Percentiles rank a stretch among this genome's conserved stretches.
These are phyloP conservation scores for Nadsonia commutata DNA, from an alignment of 1,139 yeast species.

Conservation along the genomic window DNA sequence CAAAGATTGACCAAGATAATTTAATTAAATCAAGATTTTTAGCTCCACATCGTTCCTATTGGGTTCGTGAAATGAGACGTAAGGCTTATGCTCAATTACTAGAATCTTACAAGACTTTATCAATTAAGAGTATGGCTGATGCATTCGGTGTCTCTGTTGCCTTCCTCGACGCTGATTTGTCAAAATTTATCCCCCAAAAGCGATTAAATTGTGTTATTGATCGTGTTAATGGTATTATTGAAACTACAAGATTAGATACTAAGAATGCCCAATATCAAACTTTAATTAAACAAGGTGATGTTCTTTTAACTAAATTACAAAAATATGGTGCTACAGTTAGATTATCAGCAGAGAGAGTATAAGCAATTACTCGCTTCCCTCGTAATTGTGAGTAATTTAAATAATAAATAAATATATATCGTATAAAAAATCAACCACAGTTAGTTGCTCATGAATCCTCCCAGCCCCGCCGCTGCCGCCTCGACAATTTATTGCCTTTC, in stretches of 20 bases:
- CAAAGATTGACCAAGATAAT: conserved; percentile 65
- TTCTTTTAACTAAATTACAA: conserved; percentile 81
- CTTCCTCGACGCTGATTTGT: conserved; percentile 65
- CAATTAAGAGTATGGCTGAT: conserved; percentile 83
- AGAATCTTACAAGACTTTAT: conserved; percentile 85
- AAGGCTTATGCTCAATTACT: conserved; percentile 89
- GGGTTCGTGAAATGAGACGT: conserved; percentile 85
- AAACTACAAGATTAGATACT: conserved; percentile 91
- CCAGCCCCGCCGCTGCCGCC: background rate
- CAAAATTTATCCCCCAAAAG: conserved; percentile 85
- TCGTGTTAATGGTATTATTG: conserved; percentile 87
- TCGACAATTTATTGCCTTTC: background rate
- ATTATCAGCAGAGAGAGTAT: conserved; percentile 69
- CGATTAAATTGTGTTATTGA: conserved; percentile 92
- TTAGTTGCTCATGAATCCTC: background rate
- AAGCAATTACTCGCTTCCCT: conserved; percentile 7
- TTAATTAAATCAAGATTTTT: conserved; percentile 64
- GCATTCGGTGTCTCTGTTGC: conserved; percentile 81
- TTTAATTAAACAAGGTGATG: conserved; percentile 85
- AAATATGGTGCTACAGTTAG: conserved; percentile 96
- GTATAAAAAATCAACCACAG: background rate
- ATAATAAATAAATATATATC: background rate
- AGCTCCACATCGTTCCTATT: conserved; percentile 65
- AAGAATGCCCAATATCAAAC: conserved; percentile 87
- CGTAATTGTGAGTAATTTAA: background rate